Conservation (phyloP, 2,329 filamentous ascomycete species). For the Cylindrodendrum hubeiense region DNA sequence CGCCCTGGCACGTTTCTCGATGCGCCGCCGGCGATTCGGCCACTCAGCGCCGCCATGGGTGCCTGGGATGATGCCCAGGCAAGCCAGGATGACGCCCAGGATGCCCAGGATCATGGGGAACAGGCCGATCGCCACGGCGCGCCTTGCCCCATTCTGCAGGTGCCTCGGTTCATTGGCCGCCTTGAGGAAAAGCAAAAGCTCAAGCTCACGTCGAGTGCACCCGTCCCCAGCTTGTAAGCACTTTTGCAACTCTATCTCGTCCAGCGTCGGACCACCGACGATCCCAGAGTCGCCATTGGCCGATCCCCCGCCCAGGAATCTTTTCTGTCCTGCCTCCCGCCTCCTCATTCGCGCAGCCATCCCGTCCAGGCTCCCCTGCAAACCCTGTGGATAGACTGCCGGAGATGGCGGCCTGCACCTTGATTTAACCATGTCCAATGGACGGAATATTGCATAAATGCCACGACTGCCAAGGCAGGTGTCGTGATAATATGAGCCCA, state of each 20-base stretch:
- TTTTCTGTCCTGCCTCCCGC: neutral
- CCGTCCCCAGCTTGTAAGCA: neutral
- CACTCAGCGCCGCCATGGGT: constrained; percentile 3
- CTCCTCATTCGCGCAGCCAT: constrained; percentile 5
- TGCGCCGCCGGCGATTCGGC: constrained; percentile 34
- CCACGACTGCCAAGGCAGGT: neutral
- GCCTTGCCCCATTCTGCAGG: constrained; percentile 23
- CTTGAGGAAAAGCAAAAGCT: neutral
- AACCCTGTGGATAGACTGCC: neutral
- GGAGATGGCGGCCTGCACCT: neutral
- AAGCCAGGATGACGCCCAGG: too few relatives aligned
- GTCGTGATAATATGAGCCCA: constrained; percentile 5
- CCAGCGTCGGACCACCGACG: neutral
- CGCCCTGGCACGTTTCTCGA: constrained; percentile 43
- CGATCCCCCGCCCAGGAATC: neutral
- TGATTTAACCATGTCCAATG: neutral
- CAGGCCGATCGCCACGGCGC: constrained; percentile 5
- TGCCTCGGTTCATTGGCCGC: constrained; percentile 1
- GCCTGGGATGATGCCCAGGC: neutral
- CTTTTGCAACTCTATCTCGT: neutral
- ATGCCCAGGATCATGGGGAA: neutral
- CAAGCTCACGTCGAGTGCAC: neutral
- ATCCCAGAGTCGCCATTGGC: neutral
- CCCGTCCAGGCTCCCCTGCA: neutral
- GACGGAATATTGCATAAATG: constrained; percentile 1